A percentile compares a stretch with the other conserved stretches of the same genome.
phyloP scores from a whole-genome alignment of 352 stramenopile species.

The Thraustochytrium striatum region DNA sequence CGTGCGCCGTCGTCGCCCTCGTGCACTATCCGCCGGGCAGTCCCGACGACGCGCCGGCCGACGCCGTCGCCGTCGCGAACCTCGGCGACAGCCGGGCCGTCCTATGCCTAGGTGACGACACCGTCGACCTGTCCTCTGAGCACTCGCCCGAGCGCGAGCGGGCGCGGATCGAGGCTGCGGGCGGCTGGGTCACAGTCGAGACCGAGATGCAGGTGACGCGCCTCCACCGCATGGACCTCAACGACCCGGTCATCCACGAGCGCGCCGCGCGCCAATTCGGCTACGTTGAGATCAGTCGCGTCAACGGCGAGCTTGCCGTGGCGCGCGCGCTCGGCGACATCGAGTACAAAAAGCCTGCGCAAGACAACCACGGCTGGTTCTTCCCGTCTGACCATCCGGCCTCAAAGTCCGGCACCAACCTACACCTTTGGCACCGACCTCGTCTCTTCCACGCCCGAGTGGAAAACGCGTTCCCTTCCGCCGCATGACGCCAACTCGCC shows the following conservation, averaged over 20 bases:
- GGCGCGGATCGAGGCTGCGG: neutral
- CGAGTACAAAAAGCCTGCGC: constrained; percentile 45
- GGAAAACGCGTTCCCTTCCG: neutral
- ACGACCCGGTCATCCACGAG: constrained; percentile 27
- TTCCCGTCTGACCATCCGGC: constrained; percentile 20
- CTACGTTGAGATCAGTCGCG: constrained; percentile 42
- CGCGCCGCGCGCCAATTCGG: neutral
- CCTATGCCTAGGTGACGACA: constrained; percentile 25
- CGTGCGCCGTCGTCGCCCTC: constrained; percentile 13
- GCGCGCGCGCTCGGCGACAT: constrained; percentile 40
- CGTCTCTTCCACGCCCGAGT: constrained; percentile 28
- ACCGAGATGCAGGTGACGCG: constrained; percentile 26
- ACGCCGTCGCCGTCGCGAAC: constrained; percentile 46
- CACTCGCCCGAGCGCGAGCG: constrained; percentile 46
- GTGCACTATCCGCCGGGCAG: constrained; percentile 2
- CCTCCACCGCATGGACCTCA: constrained; percentile 36
- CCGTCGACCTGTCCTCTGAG: constrained; percentile 47
- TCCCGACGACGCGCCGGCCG: neutral
- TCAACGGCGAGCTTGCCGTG: constrained; percentile 46
- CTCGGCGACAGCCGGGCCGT: constrained; percentile 52
- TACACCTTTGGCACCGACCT: constrained; percentile 23
- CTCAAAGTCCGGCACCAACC: neutral
- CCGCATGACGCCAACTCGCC: neutral
- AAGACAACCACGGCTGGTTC: neutral
- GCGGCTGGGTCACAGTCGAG: constrained; percentile 49